These are phyloP conservation scores for Lactarius quietus DNA, from an alignment of 768 basidiomycete species.

Conservation along the genomic window DNA sequence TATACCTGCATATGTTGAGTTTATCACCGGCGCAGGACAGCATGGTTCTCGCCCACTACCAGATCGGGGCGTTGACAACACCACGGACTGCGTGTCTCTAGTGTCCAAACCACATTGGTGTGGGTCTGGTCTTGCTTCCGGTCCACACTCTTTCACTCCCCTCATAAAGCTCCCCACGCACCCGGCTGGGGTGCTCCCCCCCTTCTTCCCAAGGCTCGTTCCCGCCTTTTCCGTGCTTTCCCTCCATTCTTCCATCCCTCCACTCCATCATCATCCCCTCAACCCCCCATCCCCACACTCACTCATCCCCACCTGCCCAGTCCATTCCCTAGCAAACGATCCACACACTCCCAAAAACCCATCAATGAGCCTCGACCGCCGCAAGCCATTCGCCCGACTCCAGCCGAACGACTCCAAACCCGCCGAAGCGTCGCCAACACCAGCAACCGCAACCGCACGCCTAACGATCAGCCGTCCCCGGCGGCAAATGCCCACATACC, in stretches of 20 bases:
- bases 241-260: not conserved
- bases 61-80: constrained; percentile 22
- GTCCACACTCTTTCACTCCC: constrained; percentile 21
- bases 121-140: constrained; percentile 10
- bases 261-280: not conserved
- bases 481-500: constrained; percentile 13
- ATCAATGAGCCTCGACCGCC: constrained; percentile 20
- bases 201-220: constrained; percentile 5
- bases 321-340: not conserved
- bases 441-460: not conserved
- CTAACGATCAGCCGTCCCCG: constrained; percentile 18
- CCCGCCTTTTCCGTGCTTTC: not conserved
- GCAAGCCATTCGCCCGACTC: constrained; percentile 13
- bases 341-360: not conserved
- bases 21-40: constrained; percentile 16
- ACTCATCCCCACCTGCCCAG: not conserved
- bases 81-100: constrained; percentile 17
- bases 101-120: constrained; percentile 14
- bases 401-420: constrained; percentile 7
- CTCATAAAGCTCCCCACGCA: constrained; percentile 21
- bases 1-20: constrained; percentile 6
- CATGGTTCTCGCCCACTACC: constrained; percentile 17
- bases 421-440: not conserved
- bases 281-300: not conserved
- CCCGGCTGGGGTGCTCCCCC: constrained; percentile 1